Evolutionary conservation across 2,329 filamentous ascomycete genomes (phyloP), one percentile per base, ranked within the genome.

Genomic region (Cercospora beticola): DNA sequence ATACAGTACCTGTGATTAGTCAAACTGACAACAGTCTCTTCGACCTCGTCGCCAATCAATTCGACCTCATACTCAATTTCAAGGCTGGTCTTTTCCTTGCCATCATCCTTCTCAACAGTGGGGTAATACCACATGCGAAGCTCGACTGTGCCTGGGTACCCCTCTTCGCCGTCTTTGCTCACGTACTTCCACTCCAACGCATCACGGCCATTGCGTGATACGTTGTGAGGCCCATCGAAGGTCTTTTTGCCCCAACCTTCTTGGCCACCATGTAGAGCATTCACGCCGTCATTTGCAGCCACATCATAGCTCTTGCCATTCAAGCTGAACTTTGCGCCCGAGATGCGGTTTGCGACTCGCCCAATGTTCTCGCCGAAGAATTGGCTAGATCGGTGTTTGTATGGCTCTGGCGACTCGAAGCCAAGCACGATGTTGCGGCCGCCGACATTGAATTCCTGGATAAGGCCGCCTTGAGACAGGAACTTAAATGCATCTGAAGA

Each of bases 291-390:
- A 82, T 97, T 97, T 68, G 87, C 86, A 7, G 87, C 85, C 54
- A 98, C 85, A 16, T 84, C 75, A 80, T 96, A 95, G 3, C 86
- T 83, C 76, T 87, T 86, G 14, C 85, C 85, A 80, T 97, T 97
- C 74, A 97, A 81, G 62, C 84, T 82, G 78, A 97, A 89, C 73
- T 87, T 85, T 28, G 89, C 93, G 76, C 86, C 84, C 66, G 88
- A 87, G 78, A 97, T 88, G 67, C 94, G 90, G 83, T 98, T 98
- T 70, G 93, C 86, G 31, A 88, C 84, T 46, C 87, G 92, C 65
- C 95, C 95, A 78, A 98, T 97, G 56, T 93, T 98, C 79, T 94
- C 94, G 72, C 95, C 94, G 78, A 97, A 98, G 83, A 89, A 94
- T 1, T 92, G 89, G 10, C 81, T 83, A 82, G 95, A 94, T 84